Percentiles rank a stretch among this genome's conserved stretches.
Evolutionary conservation across 257 asterid genomes (phyloP).

Genomic region (Leonotis leonurus): DNA sequence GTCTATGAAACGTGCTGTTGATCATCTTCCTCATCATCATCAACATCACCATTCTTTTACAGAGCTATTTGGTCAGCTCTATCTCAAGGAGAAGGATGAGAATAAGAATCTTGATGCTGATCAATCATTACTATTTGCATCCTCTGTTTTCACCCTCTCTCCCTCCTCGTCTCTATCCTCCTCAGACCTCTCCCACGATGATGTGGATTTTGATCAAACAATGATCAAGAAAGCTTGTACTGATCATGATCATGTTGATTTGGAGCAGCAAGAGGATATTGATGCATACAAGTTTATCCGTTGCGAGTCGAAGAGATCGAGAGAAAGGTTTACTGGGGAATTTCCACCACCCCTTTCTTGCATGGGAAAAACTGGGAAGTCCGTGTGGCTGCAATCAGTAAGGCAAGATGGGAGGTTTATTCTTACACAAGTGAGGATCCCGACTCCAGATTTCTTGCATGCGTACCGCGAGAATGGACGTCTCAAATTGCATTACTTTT

Average conservation of each 20-base stretch:
- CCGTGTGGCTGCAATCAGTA: constrained; percentile 52
- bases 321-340: constrained; percentile 15
- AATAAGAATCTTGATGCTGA: constrained; percentile 4
- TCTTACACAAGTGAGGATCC: constrained; percentile 60
- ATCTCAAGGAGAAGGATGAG: too few relatives aligned
- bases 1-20: constrained; percentile 18
- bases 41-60: constrained; percentile 37
- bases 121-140: neutral
- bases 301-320: constrained; percentile 29
- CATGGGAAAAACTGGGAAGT: constrained; percentile 71
- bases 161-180: constrained; percentile 18
- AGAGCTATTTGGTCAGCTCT: constrained; percentile 39
- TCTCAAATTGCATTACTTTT: constrained; percentile 46
- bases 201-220: too few relatives aligned
- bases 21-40: neutral
- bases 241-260: too few relatives aligned
- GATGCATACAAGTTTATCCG: neutral
- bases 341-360: constrained; percentile 86
- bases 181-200: neutral
- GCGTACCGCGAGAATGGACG: constrained; percentile 81
- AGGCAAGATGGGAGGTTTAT: constrained; percentile 72
- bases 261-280: too few relatives aligned
- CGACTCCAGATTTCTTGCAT: constrained; percentile 61
- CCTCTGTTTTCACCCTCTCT: constrained; percentile 16
- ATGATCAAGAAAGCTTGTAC: too few relatives aligned